phyloP scores from a whole-genome alignment of 2,329 filamentous ascomycete genomes.

The Huntiella abstrusa region DNA sequence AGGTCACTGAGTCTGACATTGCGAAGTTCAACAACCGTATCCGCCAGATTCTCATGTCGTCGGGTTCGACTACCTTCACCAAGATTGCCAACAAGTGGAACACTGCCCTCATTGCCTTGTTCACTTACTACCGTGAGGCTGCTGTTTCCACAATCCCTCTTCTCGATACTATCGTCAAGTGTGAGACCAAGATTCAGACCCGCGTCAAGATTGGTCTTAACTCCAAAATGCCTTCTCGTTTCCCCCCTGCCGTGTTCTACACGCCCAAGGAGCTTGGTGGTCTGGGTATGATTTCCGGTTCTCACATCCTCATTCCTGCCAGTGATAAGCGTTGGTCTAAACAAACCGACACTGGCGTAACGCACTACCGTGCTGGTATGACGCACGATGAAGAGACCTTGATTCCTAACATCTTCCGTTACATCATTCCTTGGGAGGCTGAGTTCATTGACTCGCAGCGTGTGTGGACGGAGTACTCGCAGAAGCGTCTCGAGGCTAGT shows the following conservation, averaged over 20 bases:
- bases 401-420: slow-evolving; percentile 97
- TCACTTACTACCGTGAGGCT: slow-evolving; percentile 96
- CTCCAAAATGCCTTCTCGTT: slow-evolving; percentile 98
- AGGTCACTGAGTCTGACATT: slow-evolving; percentile 94
- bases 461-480: slow-evolving; percentile 97
- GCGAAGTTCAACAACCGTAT: slow-evolving; percentile 99
- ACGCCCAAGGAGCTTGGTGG: slow-evolving; percentile 96
- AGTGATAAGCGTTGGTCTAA: slow-evolving; percentile 98
- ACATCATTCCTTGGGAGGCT: slow-evolving; percentile 97
- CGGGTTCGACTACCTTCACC: slow-evolving; percentile 96
- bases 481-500: slow-evolving; percentile 91
- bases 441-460: slow-evolving; percentile 98
- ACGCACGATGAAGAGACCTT: slow-evolving; percentile 93
- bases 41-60: slow-evolving; percentile 96
- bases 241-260: slow-evolving; percentile 96
- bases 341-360: slow-evolving; percentile 92
- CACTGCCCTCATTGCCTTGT: slow-evolving; percentile 86
- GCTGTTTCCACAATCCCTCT: slow-evolving; percentile 89
- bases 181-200: slow-evolving; percentile 98
- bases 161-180: slow-evolving; percentile 96
- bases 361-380: slow-evolving; percentile 94
- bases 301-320: slow-evolving; percentile 89
- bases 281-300: slow-evolving; percentile 96
- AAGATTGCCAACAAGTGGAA: slow-evolving; percentile 99
- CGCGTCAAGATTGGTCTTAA: slow-evolving; percentile 97